Evolutionary conservation across 768 basidiomycete species (phyloP).

Genomic region (Vararia minispora): DNA sequence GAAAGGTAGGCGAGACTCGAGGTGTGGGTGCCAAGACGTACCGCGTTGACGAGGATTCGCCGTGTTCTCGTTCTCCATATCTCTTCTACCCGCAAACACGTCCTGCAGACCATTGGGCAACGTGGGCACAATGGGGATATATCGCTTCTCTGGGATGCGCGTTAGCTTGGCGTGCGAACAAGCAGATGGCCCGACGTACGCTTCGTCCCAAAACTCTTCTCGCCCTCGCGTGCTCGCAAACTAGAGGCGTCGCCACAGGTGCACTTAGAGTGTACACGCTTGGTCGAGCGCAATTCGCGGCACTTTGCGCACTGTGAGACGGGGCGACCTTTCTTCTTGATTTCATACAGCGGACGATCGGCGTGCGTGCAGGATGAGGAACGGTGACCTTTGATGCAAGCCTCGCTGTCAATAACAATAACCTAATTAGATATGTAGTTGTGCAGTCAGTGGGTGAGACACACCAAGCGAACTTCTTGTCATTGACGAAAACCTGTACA

Average conservation of each 20-base stretch:
- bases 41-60: constrained; percentile 13
- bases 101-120: constrained; percentile 15
- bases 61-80: constrained; percentile 2
- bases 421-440: not conserved
- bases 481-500: constrained; percentile 12
- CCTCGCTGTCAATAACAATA: constrained; percentile 7
- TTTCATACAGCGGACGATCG: constrained; percentile 13
- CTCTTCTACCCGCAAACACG: constrained; percentile 4
- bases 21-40: not conserved
- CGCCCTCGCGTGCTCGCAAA: constrained; percentile 4
- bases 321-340: constrained; percentile 15
- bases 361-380: constrained; percentile 15
- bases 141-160: constrained; percentile 13
- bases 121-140: constrained; percentile 14
- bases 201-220: constrained; percentile 14
- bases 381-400: constrained; percentile 16
- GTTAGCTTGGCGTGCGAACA: not conserved
- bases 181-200: constrained; percentile 8
- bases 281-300: constrained; percentile 12
- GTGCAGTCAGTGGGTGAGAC: not conserved
- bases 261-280: constrained; percentile 14
- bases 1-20: not conserved
- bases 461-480: constrained; percentile 14
- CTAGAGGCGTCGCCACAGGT: constrained; percentile 10
- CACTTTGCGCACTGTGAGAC: constrained; percentile 15